Conservation (phyloP, 331 rosid genomes). For the Erythrophleum ivorense region DNA sequence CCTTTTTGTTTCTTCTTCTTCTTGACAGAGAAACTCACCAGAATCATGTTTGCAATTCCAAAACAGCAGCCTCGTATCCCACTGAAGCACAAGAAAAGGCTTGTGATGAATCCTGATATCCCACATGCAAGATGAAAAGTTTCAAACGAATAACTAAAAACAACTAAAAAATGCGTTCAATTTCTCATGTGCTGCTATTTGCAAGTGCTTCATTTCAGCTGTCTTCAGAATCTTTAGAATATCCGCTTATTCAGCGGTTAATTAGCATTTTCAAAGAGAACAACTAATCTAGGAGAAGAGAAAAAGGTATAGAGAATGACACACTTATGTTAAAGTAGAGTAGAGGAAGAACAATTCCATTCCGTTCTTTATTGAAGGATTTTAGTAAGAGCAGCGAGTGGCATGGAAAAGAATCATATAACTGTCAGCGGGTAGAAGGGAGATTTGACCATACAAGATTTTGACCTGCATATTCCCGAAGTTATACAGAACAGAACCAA, state of each 20-base stretch:
- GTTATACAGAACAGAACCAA: slow-evolving; percentile 71
- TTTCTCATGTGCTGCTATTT: not conserved
- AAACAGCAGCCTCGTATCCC: slow-evolving; percentile 93
- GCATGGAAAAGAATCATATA: not conserved
- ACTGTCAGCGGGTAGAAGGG: slow-evolving; percentile 53
- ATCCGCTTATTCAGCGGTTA: slow-evolving; percentile 1
- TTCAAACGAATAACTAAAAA: slow-evolving; percentile 23
- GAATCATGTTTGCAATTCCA: slow-evolving; percentile 93
- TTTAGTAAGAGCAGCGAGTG: slow-evolving; percentile 8
- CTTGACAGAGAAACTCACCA: slow-evolving; percentile 62
- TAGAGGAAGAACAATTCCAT: not conserved
- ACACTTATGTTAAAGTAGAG: not conserved
- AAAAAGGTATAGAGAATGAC: not conserved
- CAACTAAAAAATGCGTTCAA: not conserved
- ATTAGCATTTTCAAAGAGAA: slow-evolving; percentile 1
- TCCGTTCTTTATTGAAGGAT: not conserved
- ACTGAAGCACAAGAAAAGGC: slow-evolving; percentile 68
- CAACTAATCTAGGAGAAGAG: not conserved
- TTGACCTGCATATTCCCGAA: slow-evolving; percentile 99
- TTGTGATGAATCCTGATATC: slow-evolving; percentile 39
- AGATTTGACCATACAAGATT: slow-evolving; percentile 92
- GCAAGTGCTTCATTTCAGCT: not conserved
- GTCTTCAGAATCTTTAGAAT: slow-evolving; percentile 15
- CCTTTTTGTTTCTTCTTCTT: not conserved
- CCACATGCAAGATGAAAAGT: slow-evolving; percentile 28